Evolutionary conservation across 2,329 filamentous ascomycete species (phyloP).

Genomic region (Endoconidiophora polonica): DNA sequence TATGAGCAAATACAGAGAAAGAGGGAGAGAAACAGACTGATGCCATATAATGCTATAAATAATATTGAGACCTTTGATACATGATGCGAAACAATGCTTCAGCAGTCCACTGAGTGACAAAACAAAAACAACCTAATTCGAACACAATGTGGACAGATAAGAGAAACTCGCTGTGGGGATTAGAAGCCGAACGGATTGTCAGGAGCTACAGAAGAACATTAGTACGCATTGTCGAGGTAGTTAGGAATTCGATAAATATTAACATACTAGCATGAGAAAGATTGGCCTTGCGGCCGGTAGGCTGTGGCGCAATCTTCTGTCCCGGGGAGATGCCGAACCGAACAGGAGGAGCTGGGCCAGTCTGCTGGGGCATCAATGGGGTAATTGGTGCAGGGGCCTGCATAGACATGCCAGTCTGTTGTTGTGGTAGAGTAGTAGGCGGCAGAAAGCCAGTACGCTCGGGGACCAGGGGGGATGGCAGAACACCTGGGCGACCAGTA

Average conservation of each 20-base stretch:
- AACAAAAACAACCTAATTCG: not conserved
- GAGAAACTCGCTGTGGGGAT: constrained; percentile 2
- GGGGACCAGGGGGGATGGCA: constrained; percentile 43
- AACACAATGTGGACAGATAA: constrained; percentile 8
- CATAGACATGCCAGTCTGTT: constrained; percentile 19
- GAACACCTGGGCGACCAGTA: constrained; percentile 20
- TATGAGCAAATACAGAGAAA: not conserved
- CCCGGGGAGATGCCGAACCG: constrained; percentile 65
- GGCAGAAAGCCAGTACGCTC: constrained; percentile 35
- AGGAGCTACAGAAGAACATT: constrained; percentile 24
- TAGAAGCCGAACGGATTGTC: constrained; percentile 38
- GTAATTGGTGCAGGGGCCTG: constrained; percentile 1
- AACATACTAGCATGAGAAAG: constrained; percentile 89
- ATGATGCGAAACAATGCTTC: too few species aligned
- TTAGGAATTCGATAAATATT: not conserved
- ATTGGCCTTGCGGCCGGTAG: constrained; percentile 80
- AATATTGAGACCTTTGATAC: too few species aligned
- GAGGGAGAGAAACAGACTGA: not conserved
- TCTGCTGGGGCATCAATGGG: constrained; percentile 25
- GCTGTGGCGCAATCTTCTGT: constrained; percentile 68
- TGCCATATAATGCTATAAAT: too few species aligned
- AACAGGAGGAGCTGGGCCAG: constrained; percentile 62
- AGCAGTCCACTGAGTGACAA: too few species aligned
- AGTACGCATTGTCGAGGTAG: not conserved
- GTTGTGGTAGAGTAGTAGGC: constrained; percentile 26